A percentile compares a stretch with the other conserved stretches of the same genome.
These are phyloP conservation scores for Immersiella caudata DNA, from an alignment of 495 filamentous ascomycete genomes.

Conservation along the genomic window DNA sequence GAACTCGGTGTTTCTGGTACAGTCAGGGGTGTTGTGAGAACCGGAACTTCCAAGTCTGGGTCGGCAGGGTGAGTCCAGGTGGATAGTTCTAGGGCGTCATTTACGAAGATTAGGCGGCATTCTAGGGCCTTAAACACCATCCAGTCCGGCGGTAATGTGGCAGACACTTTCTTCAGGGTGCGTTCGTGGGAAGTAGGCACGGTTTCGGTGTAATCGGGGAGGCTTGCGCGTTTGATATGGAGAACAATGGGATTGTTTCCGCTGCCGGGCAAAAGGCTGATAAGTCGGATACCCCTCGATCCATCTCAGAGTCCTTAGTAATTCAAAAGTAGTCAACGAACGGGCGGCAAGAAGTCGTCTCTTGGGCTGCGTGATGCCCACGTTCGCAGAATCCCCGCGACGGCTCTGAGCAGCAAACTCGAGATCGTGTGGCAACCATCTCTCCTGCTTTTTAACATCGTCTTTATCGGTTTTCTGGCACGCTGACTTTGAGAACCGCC, in stretches of 20 bases:
- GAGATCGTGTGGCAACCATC: too few relatives aligned
- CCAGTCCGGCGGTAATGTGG: constrained; percentile 5
- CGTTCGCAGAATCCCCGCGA: too few relatives aligned
- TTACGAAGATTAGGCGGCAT: background rate
- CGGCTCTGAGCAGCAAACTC: too few relatives aligned
- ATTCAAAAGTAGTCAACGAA: background rate
- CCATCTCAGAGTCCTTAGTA: background rate
- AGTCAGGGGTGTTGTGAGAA: background rate
- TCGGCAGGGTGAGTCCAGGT: background rate
- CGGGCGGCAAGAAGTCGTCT: background rate
- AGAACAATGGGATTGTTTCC: background rate
- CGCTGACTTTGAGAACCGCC: too few relatives aligned
- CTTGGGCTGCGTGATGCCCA: too few relatives aligned
- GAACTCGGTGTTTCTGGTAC: background rate
- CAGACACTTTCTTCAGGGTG: background rate
- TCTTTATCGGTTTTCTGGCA: too few relatives aligned
- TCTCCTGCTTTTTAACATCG: too few relatives aligned
- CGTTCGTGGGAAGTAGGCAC: background rate
- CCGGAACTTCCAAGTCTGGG: background rate
- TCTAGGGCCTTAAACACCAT: background rate
- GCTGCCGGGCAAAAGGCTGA: background rate
- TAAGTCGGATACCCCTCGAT: background rate
- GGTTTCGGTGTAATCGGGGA: background rate
- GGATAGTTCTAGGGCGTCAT: background rate
- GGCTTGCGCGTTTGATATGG: background rate